Conservation (phyloP, 768 basidiomycete genomes). For the Agrocybe praecox region DNA sequence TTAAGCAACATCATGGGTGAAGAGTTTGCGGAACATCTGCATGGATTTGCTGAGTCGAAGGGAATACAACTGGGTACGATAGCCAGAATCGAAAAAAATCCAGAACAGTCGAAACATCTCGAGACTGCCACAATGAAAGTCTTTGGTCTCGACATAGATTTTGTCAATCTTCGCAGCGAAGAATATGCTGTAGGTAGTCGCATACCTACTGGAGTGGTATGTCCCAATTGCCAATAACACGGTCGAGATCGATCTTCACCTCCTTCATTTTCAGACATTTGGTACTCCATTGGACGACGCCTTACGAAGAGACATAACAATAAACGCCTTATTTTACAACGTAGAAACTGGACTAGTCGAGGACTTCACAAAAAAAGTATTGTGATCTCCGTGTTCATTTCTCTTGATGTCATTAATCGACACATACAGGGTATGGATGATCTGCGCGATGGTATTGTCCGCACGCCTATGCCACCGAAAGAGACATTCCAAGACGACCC, state of each 20-base stretch:
- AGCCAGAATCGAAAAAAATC: slow-evolving; percentile 88
- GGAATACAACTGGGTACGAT: slow-evolving; percentile 59
- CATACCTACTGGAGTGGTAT: slow-evolving; percentile 86
- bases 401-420: background rate
- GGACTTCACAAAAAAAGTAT: slow-evolving; percentile 83
- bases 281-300: slow-evolving; percentile 95
- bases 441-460: slow-evolving; percentile 72
- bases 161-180: slow-evolving; percentile 93
- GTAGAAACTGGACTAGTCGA: slow-evolving; percentile 85
- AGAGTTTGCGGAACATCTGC: slow-evolving; percentile 81
- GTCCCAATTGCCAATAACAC: slow-evolving; percentile 25
- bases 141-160: slow-evolving; percentile 83
- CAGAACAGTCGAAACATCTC: slow-evolving; percentile 96
- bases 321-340: slow-evolving; percentile 97
- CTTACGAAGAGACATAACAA: slow-evolving; percentile 87
- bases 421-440: slow-evolving; percentile 76
- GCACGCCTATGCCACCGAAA: slow-evolving; percentile 85
- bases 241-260: background rate
- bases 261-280: slow-evolving; percentile 58
- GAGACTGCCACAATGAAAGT: slow-evolving; percentile 90
- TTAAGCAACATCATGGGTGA: slow-evolving; percentile 88
- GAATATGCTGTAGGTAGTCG: slow-evolving; percentile 86
- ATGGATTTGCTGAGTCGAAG: slow-evolving; percentile 57
- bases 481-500: slow-evolving; percentile 96
- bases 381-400: background rate